Evolutionary conservation across 805 yeast species (phyloP), one percentile per base, ranked within the genome.

Genomic region (Candida saitoana): DNA sequence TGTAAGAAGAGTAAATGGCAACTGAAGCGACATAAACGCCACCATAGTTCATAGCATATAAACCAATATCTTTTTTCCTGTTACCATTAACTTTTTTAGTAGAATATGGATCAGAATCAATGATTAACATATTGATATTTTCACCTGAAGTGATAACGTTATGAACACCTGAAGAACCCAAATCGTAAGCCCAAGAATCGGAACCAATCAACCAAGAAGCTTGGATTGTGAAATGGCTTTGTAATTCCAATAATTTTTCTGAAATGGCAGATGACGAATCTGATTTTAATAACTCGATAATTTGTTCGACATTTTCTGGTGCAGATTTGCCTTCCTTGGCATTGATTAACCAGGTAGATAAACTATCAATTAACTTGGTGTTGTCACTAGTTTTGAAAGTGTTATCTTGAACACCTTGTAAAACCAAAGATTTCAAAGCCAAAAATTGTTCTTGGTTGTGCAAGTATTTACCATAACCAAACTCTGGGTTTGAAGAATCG

Each of bases 1-100:
- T 87, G 69, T 90, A 91, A 2, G 96, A 88, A 2, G 96, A 78
- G 64, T 91, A 91, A 33, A 90, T 82, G 18, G 97, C 97, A 41
- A 89, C 89, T 15, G 96, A 87, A 5, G 97, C 96, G 52, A 90
- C 96, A 58, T 88, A 91, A 35, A 85, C 82, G 48, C 82, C 77
- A 43, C 95, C 93, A 54, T 83, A 87, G 64, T 87, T 87, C 96
- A 91, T 87, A 36, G 96, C 96, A 60, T 88, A 91, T 36, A 91
- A 71, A 42, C 97, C 98, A 49, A 90, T 80, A 59, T 91, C 96
- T 65, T 91, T 88, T 71, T 89, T 88, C 62, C 93, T 80, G 57
- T 67, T 60, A 3, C 71, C 63, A 48, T 77, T 69, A 50, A 65
- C 57, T 38, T 60, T 50, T 47, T 60, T 57, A 20, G 49, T 49